Evolutionary conservation across 78 protist species (phyloP).

Genomic region (Anaeramoeba ignava): DNA sequence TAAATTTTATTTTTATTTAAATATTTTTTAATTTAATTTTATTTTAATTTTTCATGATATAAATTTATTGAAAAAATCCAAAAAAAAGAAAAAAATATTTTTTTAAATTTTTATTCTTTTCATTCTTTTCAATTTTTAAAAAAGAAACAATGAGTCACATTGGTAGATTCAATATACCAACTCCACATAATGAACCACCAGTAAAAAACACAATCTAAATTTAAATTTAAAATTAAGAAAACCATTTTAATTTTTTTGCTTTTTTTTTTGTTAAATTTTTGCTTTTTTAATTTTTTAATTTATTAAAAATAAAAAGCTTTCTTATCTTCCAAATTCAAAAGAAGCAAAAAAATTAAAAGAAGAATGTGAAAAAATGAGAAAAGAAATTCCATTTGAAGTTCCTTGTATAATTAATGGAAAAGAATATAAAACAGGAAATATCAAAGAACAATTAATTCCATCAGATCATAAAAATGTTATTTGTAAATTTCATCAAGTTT

Average conservation of each 20-base stretch:
- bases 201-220: neutral
- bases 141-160: too few species aligned
- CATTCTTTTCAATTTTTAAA: too few species aligned
- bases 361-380: neutral
- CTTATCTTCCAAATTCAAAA: constrained; percentile 24
- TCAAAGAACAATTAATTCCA: constrained; percentile 11
- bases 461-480: constrained; percentile 8
- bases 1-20: neutral
- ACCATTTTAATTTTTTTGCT: neutral
- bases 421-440: constrained; percentile 22
- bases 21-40: neutral
- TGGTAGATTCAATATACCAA: too few species aligned
- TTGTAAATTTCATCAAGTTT: neutral
- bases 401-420: constrained; percentile 36
- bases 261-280: neutral
- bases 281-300: neutral
- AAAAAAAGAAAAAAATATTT: too few species aligned
- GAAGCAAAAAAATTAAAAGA: constrained; percentile 11
- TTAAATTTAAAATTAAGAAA: neutral
- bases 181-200: too few species aligned
- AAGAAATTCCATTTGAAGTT: constrained; percentile 6
- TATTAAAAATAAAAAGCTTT: neutral
- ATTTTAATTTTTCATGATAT: too few species aligned
- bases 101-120: too few species aligned
- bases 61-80: too few species aligned